Conservation (phyloP, 305 asterid genomes). For the Fraxinus platypoda region DNA sequence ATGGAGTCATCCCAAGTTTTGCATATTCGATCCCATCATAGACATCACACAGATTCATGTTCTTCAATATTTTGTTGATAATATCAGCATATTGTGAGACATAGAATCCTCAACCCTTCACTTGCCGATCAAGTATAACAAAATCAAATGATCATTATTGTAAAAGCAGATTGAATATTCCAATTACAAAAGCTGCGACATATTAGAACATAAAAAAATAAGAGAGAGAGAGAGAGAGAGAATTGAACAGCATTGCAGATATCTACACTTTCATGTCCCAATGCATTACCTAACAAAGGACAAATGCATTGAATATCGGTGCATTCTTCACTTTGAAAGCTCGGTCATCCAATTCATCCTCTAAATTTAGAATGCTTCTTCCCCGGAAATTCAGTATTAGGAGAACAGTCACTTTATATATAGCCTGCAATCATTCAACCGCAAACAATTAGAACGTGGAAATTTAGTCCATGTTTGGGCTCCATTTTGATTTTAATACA, state of each 20-base stretch:
- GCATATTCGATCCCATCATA: background rate
- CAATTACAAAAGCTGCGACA: background rate
- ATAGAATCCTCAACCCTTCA: background rate
- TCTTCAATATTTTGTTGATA: background rate
- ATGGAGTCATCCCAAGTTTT: background rate
- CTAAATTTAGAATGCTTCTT: constrained; percentile 34
- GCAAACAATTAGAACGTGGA: constrained; percentile 2
- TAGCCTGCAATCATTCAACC: constrained; percentile 37
- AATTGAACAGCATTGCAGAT: background rate
- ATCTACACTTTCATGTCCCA: background rate
- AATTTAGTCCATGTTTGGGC: background rate
- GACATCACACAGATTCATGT: background rate
- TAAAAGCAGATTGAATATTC: background rate
- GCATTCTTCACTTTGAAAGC: constrained; percentile 46
- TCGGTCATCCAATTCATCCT: constrained; percentile 28
- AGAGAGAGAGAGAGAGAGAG: background rate
- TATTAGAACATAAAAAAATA: background rate
- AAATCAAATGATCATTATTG: background rate
- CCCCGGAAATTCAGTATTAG: constrained; percentile 51
- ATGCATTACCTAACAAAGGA: constrained; percentile 42
- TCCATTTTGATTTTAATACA: background rate
- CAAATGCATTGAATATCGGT: constrained; percentile 50
- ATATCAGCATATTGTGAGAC: background rate
- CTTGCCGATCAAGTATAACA: background rate
- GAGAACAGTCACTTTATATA: constrained; percentile 52